Evolutionary conservation across 2,329 filamentous ascomycete genomes (phyloP).

Genomic region (Ilyonectria mors-panacis): DNA sequence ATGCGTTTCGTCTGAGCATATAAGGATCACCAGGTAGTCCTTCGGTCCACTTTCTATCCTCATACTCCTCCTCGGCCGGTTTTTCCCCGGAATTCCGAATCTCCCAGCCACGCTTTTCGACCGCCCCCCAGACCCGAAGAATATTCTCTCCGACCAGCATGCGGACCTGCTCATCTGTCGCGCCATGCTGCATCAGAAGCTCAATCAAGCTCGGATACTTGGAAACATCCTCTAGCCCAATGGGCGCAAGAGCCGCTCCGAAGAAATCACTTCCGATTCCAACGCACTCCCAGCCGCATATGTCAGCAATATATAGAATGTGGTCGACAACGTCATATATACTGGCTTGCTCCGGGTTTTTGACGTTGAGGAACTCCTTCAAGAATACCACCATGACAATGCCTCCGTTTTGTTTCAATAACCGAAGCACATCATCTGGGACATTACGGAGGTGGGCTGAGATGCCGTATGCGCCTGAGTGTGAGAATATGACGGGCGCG

Average conservation of each 20-base stretch:
- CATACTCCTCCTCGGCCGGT: conserved; percentile 50
- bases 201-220: conserved; percentile 54
- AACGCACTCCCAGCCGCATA: conserved; percentile 55
- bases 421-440: conserved; percentile 56
- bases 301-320: conserved; percentile 48
- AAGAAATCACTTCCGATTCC: conserved; percentile 56
- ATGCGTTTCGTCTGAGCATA: too few species aligned
- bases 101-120: conserved; percentile 46
- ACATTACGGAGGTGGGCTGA: conserved; percentile 56
- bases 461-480: conserved; percentile 47
- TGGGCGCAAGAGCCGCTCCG: conserved; percentile 50
- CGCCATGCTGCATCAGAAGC: conserved; percentile 49
- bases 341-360: conserved; percentile 49
- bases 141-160: conserved; percentile 39
- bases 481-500: conserved; percentile 53
- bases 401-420: conserved; percentile 54
- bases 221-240: conserved; percentile 52
- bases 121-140: conserved; percentile 43
- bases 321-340: conserved; percentile 56
- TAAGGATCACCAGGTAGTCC: conserved; percentile 26
- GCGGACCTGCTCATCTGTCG: conserved; percentile 48
- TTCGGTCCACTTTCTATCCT: conserved; percentile 47
- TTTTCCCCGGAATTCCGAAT: conserved; percentile 40
- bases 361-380: conserved; percentile 52
- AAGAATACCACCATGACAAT: conserved; percentile 59